phyloP scores from a whole-genome alignment of 1,284 basidiomycete genomes.

The Termitomyces sp. region DNA sequence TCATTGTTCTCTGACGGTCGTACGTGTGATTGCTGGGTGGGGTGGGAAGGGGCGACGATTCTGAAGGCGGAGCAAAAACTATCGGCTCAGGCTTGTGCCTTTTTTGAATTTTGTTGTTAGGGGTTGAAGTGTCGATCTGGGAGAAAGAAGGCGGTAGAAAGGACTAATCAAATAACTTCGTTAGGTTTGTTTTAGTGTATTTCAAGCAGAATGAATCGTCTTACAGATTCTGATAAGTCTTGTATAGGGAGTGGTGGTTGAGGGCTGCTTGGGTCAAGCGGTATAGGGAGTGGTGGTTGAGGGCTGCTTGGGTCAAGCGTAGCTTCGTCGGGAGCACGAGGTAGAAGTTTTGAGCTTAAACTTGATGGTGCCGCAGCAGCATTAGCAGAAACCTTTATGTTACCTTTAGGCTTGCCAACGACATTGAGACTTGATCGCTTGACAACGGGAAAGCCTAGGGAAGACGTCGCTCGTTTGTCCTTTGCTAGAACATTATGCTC shows the following conservation, averaged over 20 bases:
- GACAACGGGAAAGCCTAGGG: conserved; percentile 25
- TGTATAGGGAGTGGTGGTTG: conserved; percentile 11
- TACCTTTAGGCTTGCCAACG: conserved; percentile 17
- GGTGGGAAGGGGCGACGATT: conserved; percentile 13
- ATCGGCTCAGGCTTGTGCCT: conserved; percentile 22
- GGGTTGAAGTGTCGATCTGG: conserved; percentile 25
- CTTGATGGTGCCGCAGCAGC: conserved; percentile 5
- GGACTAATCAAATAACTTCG: conserved; percentile 17
- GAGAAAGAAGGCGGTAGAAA: conserved; percentile 28
- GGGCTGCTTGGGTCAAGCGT: not conserved
- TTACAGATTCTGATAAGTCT: conserved; percentile 22
- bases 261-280: not conserved
- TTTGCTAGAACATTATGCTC: conserved; percentile 3
- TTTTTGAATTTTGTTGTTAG: conserved; percentile 13
- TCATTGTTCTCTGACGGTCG: conserved; percentile 10
- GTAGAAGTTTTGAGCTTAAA: not conserved
- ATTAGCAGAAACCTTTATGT: conserved; percentile 2
- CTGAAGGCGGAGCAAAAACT: conserved; percentile 7
- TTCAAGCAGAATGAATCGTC: not conserved
- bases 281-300: conserved; percentile 9
- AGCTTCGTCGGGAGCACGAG: not conserved
- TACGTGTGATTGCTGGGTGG: conserved; percentile 7
- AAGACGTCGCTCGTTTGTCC: conserved; percentile 12
- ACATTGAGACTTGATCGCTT: conserved; percentile 20
- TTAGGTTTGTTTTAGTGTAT: not conserved